phyloP scores from a whole-genome alignment of 1,139 yeast genomes.

The Candida glucosophila region DNA sequence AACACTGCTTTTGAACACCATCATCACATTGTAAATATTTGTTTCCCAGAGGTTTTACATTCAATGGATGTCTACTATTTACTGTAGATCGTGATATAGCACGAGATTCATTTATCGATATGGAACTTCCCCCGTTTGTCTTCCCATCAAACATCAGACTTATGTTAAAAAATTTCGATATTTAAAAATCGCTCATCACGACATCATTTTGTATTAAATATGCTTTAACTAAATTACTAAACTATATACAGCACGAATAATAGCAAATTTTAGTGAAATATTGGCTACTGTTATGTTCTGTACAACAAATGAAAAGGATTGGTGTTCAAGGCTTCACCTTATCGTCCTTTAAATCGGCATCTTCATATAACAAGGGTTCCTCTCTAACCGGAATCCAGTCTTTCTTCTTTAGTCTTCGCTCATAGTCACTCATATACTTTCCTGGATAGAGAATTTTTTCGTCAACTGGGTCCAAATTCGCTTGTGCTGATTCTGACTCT shows the following conservation, averaged over 20 bases:
- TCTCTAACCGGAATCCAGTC: constrained; percentile 57
- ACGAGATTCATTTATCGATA: background rate
- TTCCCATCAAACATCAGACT: too few relatives aligned
- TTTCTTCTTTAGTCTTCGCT: constrained; percentile 36
- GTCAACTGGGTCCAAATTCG: constrained; percentile 54
- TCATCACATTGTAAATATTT: constrained; percentile 19
- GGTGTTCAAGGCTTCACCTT: too few relatives aligned
- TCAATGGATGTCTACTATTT: constrained; percentile 53
- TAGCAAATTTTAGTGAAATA: too few relatives aligned
- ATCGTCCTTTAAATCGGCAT: too few relatives aligned
- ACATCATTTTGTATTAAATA: too few relatives aligned
- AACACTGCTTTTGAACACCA: constrained; percentile 6
- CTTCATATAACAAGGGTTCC: constrained; percentile 22
- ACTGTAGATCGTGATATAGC: constrained; percentile 11
- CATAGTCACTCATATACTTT: constrained; percentile 41
- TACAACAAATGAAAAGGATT: too few relatives aligned
- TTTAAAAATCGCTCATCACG: too few relatives aligned
- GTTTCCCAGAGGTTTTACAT: constrained; percentile 71
- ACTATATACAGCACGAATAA: too few relatives aligned
- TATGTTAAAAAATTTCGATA: too few relatives aligned
- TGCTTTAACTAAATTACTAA: too few relatives aligned
- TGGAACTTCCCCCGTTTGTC: too few relatives aligned
- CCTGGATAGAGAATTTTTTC: constrained; percentile 71
- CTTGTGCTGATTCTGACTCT: constrained; percentile 30
- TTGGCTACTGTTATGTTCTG: too few relatives aligned